phyloP scores from a whole-genome alignment of 179 eudicot species.

The Dionaea muscipula region DNA sequence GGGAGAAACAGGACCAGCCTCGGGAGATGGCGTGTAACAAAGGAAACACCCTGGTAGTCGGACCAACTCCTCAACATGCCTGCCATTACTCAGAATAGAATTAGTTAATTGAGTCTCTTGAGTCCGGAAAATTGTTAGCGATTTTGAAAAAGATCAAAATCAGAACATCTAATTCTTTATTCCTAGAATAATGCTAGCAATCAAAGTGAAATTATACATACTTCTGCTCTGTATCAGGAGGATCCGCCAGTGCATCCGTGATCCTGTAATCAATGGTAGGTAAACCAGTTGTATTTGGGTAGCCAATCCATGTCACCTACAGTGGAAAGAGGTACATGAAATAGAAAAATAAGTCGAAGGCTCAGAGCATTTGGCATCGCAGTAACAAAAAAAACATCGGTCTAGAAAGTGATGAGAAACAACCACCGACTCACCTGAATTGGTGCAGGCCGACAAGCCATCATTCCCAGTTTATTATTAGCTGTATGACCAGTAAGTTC shows the following conservation, averaged over 20 bases:
- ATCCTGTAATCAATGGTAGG: conserved; percentile 91
- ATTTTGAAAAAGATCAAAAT: neutral
- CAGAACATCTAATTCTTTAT: neutral
- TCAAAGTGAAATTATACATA: conserved; percentile 18
- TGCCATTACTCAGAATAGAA: conserved; percentile 20
- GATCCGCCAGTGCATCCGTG: conserved; percentile 76
- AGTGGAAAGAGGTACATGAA: neutral
- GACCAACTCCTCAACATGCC: conserved; percentile 88
- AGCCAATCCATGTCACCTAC: conserved; percentile 99
- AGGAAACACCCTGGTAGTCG: conserved; percentile 80
- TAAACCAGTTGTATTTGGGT: conserved; percentile 98
- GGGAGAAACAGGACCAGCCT: conserved; percentile 72
- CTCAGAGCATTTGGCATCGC: neutral
- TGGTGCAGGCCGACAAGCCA: conserved; percentile 98
- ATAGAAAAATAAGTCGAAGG: neutral
- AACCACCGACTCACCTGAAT: conserved; percentile 50
- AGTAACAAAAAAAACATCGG: neutral
- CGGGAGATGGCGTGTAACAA: conserved; percentile 96
- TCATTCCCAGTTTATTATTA: conserved; percentile 89
- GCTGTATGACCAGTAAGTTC: conserved; percentile 99
- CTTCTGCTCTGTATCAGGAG: conserved; percentile 74
- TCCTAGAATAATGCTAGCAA: neutral
- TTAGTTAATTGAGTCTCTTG: neutral
- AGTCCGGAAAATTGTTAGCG: neutral
- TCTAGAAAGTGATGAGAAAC: neutral